These are phyloP conservation scores for Golubevia sp. DNA, from an alignment of 1,284 basidiomycete genomes.

Conservation along the genomic window DNA sequence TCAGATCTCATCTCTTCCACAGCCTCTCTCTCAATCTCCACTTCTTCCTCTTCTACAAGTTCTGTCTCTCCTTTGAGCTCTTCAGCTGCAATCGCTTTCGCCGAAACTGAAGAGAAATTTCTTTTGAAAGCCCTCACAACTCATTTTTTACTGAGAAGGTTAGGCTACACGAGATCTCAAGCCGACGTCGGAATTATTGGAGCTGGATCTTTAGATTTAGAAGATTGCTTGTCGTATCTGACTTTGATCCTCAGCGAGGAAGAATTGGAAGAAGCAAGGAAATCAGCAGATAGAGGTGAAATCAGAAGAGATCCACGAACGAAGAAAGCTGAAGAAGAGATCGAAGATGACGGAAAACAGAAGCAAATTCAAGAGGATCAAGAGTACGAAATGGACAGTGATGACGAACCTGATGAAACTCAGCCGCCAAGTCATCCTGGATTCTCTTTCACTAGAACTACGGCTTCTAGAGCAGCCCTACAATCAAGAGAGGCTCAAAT, in stretches of 20 bases:
- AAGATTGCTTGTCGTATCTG: conserved; percentile 49
- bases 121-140: conserved; percentile 40
- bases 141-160: conserved; percentile 39
- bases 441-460: neutral
- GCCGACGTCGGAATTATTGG: conserved; percentile 31
- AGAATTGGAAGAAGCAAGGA: neutral
- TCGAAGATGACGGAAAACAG: neutral
- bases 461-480: neutral
- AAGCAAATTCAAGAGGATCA: neutral
- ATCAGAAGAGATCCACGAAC: neutral
- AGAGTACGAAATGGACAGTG: neutral
- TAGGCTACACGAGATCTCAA: conserved; percentile 46
- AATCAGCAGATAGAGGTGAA: neutral
- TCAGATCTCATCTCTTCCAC: neutral
- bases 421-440: neutral
- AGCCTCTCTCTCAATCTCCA: neutral
- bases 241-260: conserved; percentile 15
- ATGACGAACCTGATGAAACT: neutral
- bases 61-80: neutral
- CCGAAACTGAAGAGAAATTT: conserved; percentile 11
- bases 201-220: conserved; percentile 40
- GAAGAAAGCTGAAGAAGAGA: neutral
- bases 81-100: neutral
- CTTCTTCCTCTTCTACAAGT: neutral
- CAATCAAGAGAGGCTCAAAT: neutral